Evolutionary conservation across 2,329 filamentous ascomycete species (phyloP).

Genomic region (Cyphellophora attinorum): DNA sequence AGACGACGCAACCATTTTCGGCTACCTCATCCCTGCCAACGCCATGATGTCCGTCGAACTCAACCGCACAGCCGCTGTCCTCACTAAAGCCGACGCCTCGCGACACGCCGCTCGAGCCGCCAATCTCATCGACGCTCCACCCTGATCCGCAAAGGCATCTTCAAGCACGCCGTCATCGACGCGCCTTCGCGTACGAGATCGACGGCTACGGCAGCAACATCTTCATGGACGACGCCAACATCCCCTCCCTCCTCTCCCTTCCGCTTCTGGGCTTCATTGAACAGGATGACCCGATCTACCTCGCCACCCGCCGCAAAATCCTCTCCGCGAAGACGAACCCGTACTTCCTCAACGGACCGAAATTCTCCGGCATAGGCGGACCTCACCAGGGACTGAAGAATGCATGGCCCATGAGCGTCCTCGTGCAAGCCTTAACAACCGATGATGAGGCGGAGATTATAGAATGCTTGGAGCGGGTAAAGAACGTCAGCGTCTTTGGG

Average conservation of each 20-base stretch:
- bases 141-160: conserved; percentile 64
- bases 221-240: conserved; percentile 58
- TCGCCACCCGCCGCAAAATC: conserved; percentile 80
- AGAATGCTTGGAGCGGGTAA: conserved; percentile 62
- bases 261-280: conserved; percentile 46
- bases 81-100: conserved; percentile 32
- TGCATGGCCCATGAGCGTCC: conserved; percentile 93
- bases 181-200: conserved; percentile 56
- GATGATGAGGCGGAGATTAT: conserved; percentile 74
- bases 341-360: conserved; percentile 69
- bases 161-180: conserved; percentile 67
- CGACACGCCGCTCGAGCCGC: conserved; percentile 35
- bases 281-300: conserved; percentile 59
- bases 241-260: conserved; percentile 52
- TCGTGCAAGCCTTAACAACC: conserved; percentile 84
- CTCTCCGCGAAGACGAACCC: conserved; percentile 70
- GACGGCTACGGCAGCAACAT: conserved; percentile 54
- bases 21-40: conserved; percentile 91
- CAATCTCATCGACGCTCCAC: conserved; percentile 50
- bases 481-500: conserved; percentile 65
- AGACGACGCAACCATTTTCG: conserved; percentile 88
- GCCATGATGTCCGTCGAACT: conserved; percentile 93
- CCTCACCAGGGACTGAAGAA: conserved; percentile 71
- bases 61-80: conserved; percentile 59
- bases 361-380: conserved; percentile 82